phyloP scores from a whole-genome alignment of 192 early-diverging fungal species.

The Haplosporangium gracile region DNA sequence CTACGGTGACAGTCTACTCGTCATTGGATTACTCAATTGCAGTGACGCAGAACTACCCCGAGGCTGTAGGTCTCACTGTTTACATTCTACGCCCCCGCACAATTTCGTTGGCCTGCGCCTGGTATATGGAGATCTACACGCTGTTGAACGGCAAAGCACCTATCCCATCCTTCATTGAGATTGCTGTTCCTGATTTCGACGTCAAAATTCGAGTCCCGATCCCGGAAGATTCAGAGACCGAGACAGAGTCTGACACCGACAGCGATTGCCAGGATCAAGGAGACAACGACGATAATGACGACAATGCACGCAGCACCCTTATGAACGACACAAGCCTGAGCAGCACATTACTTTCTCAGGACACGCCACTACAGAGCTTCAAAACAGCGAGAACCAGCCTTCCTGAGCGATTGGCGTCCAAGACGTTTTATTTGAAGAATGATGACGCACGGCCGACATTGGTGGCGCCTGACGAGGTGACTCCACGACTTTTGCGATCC shows the following conservation, averaged over 20 bases:
- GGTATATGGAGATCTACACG: constrained; percentile 54
- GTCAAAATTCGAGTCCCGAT: constrained; percentile 58
- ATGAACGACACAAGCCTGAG: constrained; percentile 3
- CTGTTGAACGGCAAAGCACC: constrained; percentile 25
- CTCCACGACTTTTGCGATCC: constrained; percentile 38
- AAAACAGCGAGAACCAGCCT: constrained; percentile 16
- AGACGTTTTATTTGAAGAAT: constrained; percentile 36
- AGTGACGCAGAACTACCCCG: constrained; percentile 25
- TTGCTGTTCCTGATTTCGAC: constrained; percentile 55
- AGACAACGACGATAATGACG: not conserved
- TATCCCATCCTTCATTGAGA: constrained; percentile 46
- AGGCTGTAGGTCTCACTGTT: constrained; percentile 30
- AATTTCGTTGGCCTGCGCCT: constrained; percentile 35
- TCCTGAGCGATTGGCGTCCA: constrained; percentile 30
- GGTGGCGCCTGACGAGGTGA: constrained; percentile 48
- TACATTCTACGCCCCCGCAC: constrained; percentile 48
- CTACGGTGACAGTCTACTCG: constrained; percentile 37
- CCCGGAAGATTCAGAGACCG: constrained; percentile 34
- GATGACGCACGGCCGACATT: constrained; percentile 33
- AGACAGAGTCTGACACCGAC: constrained; percentile 14
- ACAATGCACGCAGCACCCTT: not conserved
- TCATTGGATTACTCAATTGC: constrained; percentile 54
- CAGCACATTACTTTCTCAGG: not conserved
- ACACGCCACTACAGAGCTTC: constrained; percentile 18
- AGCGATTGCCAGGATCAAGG: not conserved